Conservation (phyloP, 352 stramenopile genomes). For the Nothophytophthora sp. region DNA sequence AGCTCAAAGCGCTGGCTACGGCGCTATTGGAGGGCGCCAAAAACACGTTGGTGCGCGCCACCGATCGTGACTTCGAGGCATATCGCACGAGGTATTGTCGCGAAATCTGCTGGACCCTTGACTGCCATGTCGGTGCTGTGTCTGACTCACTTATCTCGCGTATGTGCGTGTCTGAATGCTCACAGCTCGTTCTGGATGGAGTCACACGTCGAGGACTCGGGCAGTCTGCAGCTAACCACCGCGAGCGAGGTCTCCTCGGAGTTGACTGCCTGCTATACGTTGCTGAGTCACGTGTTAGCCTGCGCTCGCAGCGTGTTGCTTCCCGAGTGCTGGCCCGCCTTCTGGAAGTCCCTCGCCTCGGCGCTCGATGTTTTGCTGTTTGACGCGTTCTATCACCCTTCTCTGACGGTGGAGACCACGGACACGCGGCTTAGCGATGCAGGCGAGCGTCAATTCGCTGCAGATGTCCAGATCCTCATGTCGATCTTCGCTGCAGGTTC, state of each 20-base stretch:
- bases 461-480: conserved; percentile 37
- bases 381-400: conserved; percentile 25
- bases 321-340: conserved; percentile 20
- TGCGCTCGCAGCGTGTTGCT: conserved; percentile 24
- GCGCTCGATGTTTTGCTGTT: conserved; percentile 45
- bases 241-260: conserved; percentile 34
- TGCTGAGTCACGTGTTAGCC: conserved; percentile 28
- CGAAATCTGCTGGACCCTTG: background rate
- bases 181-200: conserved; percentile 28
- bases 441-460: conserved; percentile 37
- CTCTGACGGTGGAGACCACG: background rate
- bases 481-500: conserved; percentile 36
- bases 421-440: conserved; percentile 21
- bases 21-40: conserved; percentile 32
- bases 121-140: background rate
- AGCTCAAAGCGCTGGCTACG: conserved; percentile 39
- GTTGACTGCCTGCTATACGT: conserved; percentile 27
- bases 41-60: conserved; percentile 20
- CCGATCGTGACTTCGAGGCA: conserved; percentile 32
- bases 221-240: conserved; percentile 10
- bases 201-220: conserved; percentile 12
- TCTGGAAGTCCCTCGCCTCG: conserved; percentile 38
- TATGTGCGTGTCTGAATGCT: conserved; percentile 1
- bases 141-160: conserved; percentile 8
- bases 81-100: conserved; percentile 32